These are phyloP conservation scores for Kurtzmaniella quercitrusa DNA, from an alignment of 1,139 yeast genomes.

Conservation along the genomic window DNA sequence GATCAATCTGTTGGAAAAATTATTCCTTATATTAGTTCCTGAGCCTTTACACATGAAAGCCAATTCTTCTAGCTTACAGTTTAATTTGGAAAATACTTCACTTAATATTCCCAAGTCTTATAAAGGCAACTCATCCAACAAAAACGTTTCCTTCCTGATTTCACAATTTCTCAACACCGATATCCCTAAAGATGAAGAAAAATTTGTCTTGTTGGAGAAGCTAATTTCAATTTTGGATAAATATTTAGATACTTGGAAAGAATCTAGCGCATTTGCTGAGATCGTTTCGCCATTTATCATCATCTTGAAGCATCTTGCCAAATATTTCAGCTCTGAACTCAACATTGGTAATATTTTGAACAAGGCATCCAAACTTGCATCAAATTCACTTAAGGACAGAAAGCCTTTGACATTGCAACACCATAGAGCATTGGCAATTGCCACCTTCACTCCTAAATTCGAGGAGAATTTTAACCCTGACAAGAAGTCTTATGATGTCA, in stretches of 20 bases:
- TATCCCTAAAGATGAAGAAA: constrained; percentile 2
- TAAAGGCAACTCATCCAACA: not conserved
- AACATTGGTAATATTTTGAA: constrained; percentile 35
- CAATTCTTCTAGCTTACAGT: constrained; percentile 14
- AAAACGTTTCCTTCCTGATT: not conserved
- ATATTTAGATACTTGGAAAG: constrained; percentile 53
- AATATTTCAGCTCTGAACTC: constrained; percentile 25
- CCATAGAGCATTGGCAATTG: constrained; percentile 83
- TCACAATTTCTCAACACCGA: not conserved
- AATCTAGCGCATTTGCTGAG: constrained; percentile 60
- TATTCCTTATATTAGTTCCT: constrained; percentile 45
- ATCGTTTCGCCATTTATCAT: constrained; percentile 38
- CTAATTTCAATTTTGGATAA: constrained; percentile 25
- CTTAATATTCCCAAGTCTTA: constrained; percentile 5
- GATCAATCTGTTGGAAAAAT: constrained; percentile 52
- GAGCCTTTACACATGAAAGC: constrained; percentile 25
- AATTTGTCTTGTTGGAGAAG: constrained; percentile 3
- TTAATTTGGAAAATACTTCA: constrained; percentile 9
- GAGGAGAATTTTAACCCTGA: constrained; percentile 97
- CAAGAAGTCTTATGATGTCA: constrained; percentile 84
- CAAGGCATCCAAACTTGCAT: constrained; percentile 45
- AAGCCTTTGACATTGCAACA: constrained; percentile 77
- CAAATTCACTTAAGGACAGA: constrained; percentile 43
- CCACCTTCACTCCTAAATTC: constrained; percentile 83
- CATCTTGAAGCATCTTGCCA: constrained; percentile 34